These are phyloP conservation scores for Myrica gale DNA, from an alignment of 306 rosid genomes.

Conservation along the genomic window DNA sequence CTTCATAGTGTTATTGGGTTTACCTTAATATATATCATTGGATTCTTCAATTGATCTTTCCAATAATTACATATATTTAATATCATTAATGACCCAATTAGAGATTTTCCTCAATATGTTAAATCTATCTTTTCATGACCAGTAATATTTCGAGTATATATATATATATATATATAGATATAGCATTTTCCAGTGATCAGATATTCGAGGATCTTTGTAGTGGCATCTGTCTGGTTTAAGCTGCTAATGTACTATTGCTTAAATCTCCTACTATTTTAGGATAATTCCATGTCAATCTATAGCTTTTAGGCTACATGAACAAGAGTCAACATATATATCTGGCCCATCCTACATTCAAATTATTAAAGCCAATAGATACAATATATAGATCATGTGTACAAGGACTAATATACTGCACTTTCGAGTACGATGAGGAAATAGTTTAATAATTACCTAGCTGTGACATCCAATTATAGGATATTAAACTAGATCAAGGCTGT, in stretches of 20 bases:
- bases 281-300: neutral
- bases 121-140: neutral
- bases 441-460: too few relatives aligned
- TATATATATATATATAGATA: too few relatives aligned
- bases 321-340: neutral
- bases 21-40: slow-evolving; percentile 28
- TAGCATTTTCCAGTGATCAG: neutral
- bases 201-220: neutral
- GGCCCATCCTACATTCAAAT: neutral
- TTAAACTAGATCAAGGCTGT: too few relatives aligned
- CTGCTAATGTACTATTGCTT: neutral
- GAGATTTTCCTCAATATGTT: slow-evolving; percentile 18
- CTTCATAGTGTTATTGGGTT: slow-evolving; percentile 22
- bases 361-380: too few relatives aligned
- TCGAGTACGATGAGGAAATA: too few relatives aligned
- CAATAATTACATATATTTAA: slow-evolving; percentile 26
- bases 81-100: slow-evolving; percentile 31
- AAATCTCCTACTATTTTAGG: neutral
- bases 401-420: neutral
- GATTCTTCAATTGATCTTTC: slow-evolving; percentile 39
- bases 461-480: too few relatives aligned
- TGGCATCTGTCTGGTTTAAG: neutral
- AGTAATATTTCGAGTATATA: neutral
- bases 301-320: neutral
- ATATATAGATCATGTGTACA: neutral